Evolutionary conservation across 2,329 filamentous ascomycete genomes (phyloP).

Genomic region (Aspergillus sp.): DNA sequence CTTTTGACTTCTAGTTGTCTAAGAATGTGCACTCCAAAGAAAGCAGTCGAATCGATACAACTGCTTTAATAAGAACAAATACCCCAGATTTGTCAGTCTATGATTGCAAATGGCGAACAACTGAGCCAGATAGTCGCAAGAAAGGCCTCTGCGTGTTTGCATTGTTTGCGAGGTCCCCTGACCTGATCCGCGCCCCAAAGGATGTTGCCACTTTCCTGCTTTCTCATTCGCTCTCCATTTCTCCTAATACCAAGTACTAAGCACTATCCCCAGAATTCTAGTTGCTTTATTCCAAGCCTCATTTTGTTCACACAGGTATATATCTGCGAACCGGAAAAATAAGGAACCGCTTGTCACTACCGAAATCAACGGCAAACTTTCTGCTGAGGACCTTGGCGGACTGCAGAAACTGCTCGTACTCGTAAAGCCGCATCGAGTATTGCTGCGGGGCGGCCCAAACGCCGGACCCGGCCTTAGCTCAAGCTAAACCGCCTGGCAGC

Average conservation of each 20-base stretch:
- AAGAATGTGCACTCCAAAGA: not conserved
- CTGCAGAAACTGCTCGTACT: not conserved
- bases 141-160: conserved; percentile 21
- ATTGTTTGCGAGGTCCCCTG: conserved; percentile 25
- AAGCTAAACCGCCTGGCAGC: conserved; percentile 6
- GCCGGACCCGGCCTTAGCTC: conserved; percentile 12
- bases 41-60: not conserved
- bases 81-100: not conserved
- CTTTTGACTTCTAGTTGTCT: not conserved
- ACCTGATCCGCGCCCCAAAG: not conserved
- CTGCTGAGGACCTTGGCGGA: not conserved
- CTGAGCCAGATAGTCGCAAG: not conserved
- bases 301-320: too few species aligned
- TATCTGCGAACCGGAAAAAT: not conserved
- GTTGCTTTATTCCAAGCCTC: too few species aligned
- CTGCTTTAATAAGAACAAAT: not conserved
- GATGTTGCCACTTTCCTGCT: not conserved
- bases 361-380: not conserved
- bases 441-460: conserved; percentile 19
- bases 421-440: not conserved
- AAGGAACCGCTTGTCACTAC: not conserved
- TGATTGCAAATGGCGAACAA: not conserved
- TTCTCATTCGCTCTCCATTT: not conserved
- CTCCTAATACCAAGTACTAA: not conserved
- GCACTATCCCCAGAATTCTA: too few species aligned